A percentile compares a stretch with the other conserved stretches of the same genome.
Conservation (phyloP, 176 grass and related monocot genomes). For the Miscanthus lutarioriparius region DNA sequence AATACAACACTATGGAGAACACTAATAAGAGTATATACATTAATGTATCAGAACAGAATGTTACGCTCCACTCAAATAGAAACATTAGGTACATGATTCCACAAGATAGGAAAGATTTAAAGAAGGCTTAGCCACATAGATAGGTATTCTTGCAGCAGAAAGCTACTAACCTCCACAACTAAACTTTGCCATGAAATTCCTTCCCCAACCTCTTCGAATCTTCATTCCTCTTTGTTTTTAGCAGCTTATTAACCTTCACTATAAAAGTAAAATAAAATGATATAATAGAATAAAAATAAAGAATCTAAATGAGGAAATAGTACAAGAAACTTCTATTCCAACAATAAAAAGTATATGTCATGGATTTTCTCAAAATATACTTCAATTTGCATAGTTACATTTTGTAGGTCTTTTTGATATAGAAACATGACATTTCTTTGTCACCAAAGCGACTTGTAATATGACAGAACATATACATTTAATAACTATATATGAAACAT, state of each 20-base stretch:
- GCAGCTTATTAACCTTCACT: background rate
- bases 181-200: background rate
- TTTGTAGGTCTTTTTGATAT: background rate
- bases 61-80: background rate
- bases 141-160: background rate
- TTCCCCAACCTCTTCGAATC: background rate
- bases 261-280: background rate
- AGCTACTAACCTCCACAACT: slow-evolving; percentile 16
- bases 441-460: background rate
- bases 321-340: background rate
- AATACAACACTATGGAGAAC: background rate
- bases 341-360: background rate
- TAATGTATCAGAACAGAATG: background rate
- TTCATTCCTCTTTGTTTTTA: background rate
- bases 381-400: background rate
- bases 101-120: no score
- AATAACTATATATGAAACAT: background rate
- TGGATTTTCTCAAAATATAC: background rate
- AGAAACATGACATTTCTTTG: background rate
- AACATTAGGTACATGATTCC: background rate
- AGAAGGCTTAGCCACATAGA: background rate
- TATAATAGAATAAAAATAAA: background rate
- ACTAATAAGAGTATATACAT: background rate
- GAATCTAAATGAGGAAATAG: background rate
- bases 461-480: background rate